Base-by-base conservation (phyloP, 371 early-diverging fungal genomes). In the Syncephalis plumigaleata region DNA sequence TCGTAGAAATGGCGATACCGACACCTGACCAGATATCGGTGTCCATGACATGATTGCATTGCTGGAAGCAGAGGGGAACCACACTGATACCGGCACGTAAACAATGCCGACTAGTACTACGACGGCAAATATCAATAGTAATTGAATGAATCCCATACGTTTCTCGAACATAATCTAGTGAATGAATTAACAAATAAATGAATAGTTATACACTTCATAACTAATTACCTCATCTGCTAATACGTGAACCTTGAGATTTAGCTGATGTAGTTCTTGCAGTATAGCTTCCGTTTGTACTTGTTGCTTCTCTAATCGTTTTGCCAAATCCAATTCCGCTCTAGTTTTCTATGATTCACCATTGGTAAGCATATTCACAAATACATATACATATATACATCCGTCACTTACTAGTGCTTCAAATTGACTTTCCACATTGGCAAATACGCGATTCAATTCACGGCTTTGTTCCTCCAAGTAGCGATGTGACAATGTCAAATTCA, bases 401-500 rank as follows among this genome's bases (percentile, higher is more conserved):
- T 11, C 17, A 31, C 52, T 58, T 54, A 70, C 72, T 63, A 78
- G 68, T 27, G 59, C 61, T 24, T 72, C 69, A 54, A 78, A 71
- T 46, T 71, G 68, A 8, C 21, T 52, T 45, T 81, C 79, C 51
- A 81, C 67, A 9, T 73, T 68, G 15, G 59, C 52, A 45, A 89
- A 70, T 5, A 86, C 73, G 4, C 80, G 73, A 56, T 83, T 84
- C 24, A 87, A 67, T 50, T 77, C 73, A 44, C 73, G 70, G 53
- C 75, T 82, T 57, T 89, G 87, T 48, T 90, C 87, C 50, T 90
- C 87, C 53, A 91, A 60, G 49, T 81, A 88, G 44, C 73, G 72
- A 50, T 80, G 77, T 3, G 85, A 79, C 20, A 87, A 52, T 0
- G 87, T 79, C 9, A 81, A 70, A 55, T 87, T 87, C 20, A 75